Conservation (phyloP, 2,329 filamentous ascomycete species). For the Epichloe sp. region DNA sequence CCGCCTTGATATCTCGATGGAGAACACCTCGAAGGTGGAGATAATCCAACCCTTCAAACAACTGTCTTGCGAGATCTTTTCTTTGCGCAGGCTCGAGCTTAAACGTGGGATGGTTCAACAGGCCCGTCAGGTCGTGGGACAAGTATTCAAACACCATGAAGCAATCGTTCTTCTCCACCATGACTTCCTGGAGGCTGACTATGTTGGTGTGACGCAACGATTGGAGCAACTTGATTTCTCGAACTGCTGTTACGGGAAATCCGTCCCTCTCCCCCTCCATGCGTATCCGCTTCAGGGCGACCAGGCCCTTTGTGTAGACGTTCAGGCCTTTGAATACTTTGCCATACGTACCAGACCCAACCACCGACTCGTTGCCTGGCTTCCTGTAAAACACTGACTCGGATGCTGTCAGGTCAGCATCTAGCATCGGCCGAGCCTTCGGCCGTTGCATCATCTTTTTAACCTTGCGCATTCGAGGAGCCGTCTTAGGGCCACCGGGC, state of each 20-base stretch:
- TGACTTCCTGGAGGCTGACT: slow-evolving; percentile 75
- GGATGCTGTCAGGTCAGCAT: slow-evolving; percentile 60
- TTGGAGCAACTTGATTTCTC: slow-evolving; percentile 86
- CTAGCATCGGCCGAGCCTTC: slow-evolving; percentile 58
- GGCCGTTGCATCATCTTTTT: slow-evolving; percentile 56
- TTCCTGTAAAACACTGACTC: slow-evolving; percentile 91
- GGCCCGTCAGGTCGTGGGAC: slow-evolving; percentile 85
- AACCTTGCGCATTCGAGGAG: slow-evolving; percentile 46
- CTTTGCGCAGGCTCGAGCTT: slow-evolving; percentile 73
- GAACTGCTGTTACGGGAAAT: slow-evolving; percentile 80
- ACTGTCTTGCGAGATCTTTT: slow-evolving; percentile 83
- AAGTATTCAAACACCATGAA: slow-evolving; percentile 99
- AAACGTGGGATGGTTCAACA: slow-evolving; percentile 90
- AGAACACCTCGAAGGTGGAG: slow-evolving; percentile 86
- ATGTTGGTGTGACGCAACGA: slow-evolving; percentile 73
- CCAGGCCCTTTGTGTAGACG: slow-evolving; percentile 74
- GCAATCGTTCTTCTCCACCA: slow-evolving; percentile 97
- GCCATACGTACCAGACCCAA: slow-evolving; percentile 89
- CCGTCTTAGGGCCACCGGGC: slow-evolving; percentile 22
- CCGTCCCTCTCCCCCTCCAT: slow-evolving; percentile 86
- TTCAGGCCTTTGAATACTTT: slow-evolving; percentile 92
- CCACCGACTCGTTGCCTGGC: slow-evolving; percentile 92
- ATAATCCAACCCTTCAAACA: slow-evolving; percentile 90
- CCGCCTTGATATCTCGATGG: slow-evolving; percentile 95
- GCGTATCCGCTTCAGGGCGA: slow-evolving; percentile 79